phyloP scores from a whole-genome alignment of 257 asterid genomes.

The Linderniella brevidens region DNA sequence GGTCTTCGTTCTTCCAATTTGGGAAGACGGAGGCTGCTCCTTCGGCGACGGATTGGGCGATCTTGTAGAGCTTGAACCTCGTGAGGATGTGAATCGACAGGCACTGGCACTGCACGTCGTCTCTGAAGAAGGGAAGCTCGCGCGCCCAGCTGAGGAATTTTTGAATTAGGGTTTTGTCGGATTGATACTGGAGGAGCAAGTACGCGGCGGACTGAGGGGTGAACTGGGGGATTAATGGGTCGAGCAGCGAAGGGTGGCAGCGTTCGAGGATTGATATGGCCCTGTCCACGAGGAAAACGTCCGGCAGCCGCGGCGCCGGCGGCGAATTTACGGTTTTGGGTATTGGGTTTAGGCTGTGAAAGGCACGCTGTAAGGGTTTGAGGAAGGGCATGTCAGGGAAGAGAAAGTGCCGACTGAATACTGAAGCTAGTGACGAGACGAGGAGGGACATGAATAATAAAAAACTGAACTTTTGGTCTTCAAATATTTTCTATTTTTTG shows the following conservation, averaged over 20 bases:
- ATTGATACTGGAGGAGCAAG: constrained; percentile 49
- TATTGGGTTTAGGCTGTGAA: too few species aligned
- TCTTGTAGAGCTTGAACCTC: constrained; percentile 58
- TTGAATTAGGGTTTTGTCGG: constrained; percentile 22
- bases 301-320: constrained; percentile 18
- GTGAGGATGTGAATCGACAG: constrained; percentile 63
- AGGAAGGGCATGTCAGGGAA: too few species aligned
- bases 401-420: too few species aligned
- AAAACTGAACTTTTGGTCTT: too few species aligned
- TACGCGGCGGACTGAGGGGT: constrained; percentile 52
- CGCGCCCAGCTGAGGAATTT: constrained; percentile 63
- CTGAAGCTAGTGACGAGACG: too few species aligned
- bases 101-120: constrained; percentile 41
- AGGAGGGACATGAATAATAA: too few species aligned
- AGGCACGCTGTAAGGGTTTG: too few species aligned
- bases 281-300: constrained; percentile 24
- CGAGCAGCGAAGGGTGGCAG: constrained; percentile 32
- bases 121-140: constrained; percentile 34
- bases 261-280: constrained; percentile 43
- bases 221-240: constrained; percentile 33
- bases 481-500: too few species aligned
- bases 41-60: constrained; percentile 52
- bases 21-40: constrained; percentile 25
- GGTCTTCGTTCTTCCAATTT: constrained; percentile 19
- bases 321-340: background rate